Evolutionary conservation across 495 filamentous ascomycete genomes (phyloP), one percentile per base, ranked within the genome.

Genomic region (Neurospora sp.): DNA sequence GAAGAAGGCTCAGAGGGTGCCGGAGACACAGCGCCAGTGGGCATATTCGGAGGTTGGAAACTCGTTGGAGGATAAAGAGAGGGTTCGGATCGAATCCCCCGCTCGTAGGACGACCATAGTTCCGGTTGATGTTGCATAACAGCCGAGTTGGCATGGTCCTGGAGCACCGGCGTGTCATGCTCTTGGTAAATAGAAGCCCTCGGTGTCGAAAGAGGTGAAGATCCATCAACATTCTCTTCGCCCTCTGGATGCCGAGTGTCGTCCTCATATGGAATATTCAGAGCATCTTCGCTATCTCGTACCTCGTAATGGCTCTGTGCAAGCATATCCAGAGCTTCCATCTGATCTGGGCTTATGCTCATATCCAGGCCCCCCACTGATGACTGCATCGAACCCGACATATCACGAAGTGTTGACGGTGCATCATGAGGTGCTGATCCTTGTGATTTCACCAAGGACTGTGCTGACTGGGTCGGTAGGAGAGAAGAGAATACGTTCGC

Each of bases 401-500:
- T 83, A 35, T 66, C 54, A 7, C 6, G 14, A 18, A 66, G 27
- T 66, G 27, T 31, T 66, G 54, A 37, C 14, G 54, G 54, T 66
- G 18, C 54, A 66, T 66, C 54, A 66, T 35, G 27, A 9, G 54
- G 23, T 66, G 14, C 54, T 35, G 54, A 18, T 66, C 14, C 54
- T 3, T 35, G 54, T 5, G 87, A 85, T 39, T 84, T 86, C 4
- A 84, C 82, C n/a, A 91, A 90, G 46, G 91, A 92, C 5, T 86
- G 83, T 77, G 89, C 86, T 3, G 87, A 87, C 3, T 88, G 85
- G 20, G 90, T 90, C 20, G 85, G 86, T 20, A 87, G 83, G 73
- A 92, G 84, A 7, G 87, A 88, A 10, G 91, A 89, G 75, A 94
- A 94, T 0, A 94, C 84, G 54, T 88, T 86, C 18, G 92, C 88